Evolutionary conservation across 768 basidiomycete species (phyloP), one percentile per base, ranked within the genome.

Genomic region (Boletellus emodensis): DNA sequence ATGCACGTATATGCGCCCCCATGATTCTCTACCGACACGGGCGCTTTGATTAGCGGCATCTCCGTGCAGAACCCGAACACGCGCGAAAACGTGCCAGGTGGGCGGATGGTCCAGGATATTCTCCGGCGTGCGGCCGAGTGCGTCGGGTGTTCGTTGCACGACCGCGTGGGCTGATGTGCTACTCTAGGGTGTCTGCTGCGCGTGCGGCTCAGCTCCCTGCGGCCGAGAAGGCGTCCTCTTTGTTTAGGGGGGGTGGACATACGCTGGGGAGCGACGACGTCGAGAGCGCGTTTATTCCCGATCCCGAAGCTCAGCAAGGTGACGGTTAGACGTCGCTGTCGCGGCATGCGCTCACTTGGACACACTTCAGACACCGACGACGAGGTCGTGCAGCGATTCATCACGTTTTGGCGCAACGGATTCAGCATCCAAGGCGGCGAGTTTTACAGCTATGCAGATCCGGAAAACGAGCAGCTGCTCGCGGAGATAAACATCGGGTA

Each of bases 391-490:
- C 79, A 84, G 42, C 83, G 95, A 9, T 77, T 80, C 48, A 72
- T 98, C 38, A 94, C 87, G 0, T 90, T 98, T 71, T 98, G 95
- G 95, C 78, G 84, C 36, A 80, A 97, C 52, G 96, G 96, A 0
- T 97, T 96, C 69, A 84, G 84, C 41, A 80, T 98, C 40, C 90
- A 96, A 61, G 90, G 93, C 54, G 91, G 93, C 6, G 84, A 85
- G 28, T 72, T 98, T 48, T 79, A 89, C 79, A 74, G 78, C 18
- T 96, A 96, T 64, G 86, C 89, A 49, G 83, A 94, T 53, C 89
- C 90, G 0, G 74, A 72, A 15, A 83, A 93, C 55, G 74, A 80
- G 37, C 76, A 78, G 46, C 68, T 92, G 11, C 72, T 98, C 7
- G 73, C 75, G 1, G 84, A 90, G 51, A 88, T 97, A 55, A 83